phyloP scores from a whole-genome alignment of 2,329 filamentous ascomycete species.

The Apiospora saccharicola region DNA sequence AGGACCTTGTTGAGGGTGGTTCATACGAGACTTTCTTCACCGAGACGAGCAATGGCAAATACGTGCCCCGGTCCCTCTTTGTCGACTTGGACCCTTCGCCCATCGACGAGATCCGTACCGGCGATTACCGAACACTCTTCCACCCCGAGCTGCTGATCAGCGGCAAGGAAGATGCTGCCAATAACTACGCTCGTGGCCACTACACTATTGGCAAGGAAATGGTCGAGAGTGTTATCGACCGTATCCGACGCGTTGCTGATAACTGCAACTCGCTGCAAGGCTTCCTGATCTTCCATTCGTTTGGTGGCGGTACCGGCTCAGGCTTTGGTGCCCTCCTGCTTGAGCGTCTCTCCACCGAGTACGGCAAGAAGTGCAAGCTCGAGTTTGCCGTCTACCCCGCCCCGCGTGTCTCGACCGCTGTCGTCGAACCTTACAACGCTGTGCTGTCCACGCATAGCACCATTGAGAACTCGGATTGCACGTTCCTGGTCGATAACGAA shows the following conservation, averaged over 20 bases:
- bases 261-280: slow-evolving; percentile 77
- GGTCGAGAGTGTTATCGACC: slow-evolving; percentile 74
- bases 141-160: slow-evolving; percentile 76
- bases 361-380: slow-evolving; percentile 80
- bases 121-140: slow-evolving; percentile 72
- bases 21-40: slow-evolving; percentile 79
- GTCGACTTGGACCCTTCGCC: slow-evolving; percentile 77
- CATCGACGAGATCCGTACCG: slow-evolving; percentile 77
- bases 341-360: slow-evolving; percentile 76
- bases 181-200: slow-evolving; percentile 80
- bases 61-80: slow-evolving; percentile 76
- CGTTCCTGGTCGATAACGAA: slow-evolving; percentile 80
- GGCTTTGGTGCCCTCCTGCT: slow-evolving; percentile 76
- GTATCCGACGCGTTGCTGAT: slow-evolving; percentile 73
- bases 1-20: slow-evolving; percentile 66
- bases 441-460: slow-evolving; percentile 78
- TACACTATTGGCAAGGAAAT: slow-evolving; percentile 82
- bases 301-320: slow-evolving; percentile 76
- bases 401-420: slow-evolving; percentile 72
- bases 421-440: slow-evolving; percentile 78
- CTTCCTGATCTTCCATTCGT: slow-evolving; percentile 79
- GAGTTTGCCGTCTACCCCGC: slow-evolving; percentile 78
- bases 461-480: slow-evolving; percentile 80
- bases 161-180: slow-evolving; percentile 79
- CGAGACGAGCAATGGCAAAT: slow-evolving; percentile 75